Conservation (phyloP, 495 filamentous ascomycete genomes). For the Xylaria palmicola region DNA sequence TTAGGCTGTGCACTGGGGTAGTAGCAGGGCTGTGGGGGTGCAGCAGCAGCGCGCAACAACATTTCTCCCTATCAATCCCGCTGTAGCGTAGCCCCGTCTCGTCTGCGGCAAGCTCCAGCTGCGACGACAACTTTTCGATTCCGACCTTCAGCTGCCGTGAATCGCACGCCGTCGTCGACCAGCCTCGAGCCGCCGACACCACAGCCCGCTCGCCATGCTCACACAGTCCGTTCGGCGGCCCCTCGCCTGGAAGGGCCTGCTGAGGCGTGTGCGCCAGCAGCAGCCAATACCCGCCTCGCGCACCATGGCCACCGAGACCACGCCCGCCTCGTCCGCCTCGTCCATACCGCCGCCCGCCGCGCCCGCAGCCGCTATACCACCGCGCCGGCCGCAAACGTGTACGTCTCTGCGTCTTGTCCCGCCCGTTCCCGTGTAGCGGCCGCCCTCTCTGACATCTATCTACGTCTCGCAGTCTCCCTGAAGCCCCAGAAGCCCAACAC, state of each 20-base stretch:
- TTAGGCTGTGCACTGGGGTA: background rate
- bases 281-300: constrained; percentile 33
- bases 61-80: constrained; percentile 19
- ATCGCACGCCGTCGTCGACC: background rate
- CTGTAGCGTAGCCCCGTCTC: no score
- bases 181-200: background rate
- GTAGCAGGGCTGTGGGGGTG: background rate
- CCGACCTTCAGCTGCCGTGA: constrained; percentile 4
- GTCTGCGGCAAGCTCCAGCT: no score
- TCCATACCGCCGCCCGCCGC: constrained; percentile 18
- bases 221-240: constrained; percentile 58
- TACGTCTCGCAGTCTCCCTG: constrained; percentile 23
- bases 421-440: no score
- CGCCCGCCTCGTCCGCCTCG: constrained; percentile 14
- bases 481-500: constrained; percentile 26
- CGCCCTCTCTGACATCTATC: background rate
- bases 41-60: constrained; percentile 16
- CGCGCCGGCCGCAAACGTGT: background rate
- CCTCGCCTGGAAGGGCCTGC: constrained; percentile 62
- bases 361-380: constrained; percentile 17
- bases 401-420: no score
- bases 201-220: constrained; percentile 52
- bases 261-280: constrained; percentile 48
- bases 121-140: constrained; percentile 13
- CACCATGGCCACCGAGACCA: constrained; percentile 36